A percentile compares a stretch with the other conserved stretches of the same genome.
phyloP scores from a whole-genome alignment of 2,329 filamentous ascomycete species.

The Epicoccum nigrum region DNA sequence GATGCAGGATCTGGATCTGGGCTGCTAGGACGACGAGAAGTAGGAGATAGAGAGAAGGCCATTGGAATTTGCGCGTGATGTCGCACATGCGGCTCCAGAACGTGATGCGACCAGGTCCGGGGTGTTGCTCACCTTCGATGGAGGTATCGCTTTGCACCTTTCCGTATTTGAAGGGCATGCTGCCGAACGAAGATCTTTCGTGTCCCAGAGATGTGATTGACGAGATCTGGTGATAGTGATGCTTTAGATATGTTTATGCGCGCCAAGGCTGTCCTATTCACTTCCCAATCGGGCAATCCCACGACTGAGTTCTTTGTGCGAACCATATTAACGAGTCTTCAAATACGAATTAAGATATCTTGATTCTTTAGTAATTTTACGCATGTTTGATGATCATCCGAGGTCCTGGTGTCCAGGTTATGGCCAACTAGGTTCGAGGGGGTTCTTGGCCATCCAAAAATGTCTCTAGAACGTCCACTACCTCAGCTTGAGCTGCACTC shows the following conservation, averaged over 20 bases:
- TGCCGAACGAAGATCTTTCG: neutral
- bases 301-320: constrained; percentile 6
- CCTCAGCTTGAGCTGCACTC: constrained; percentile 18
- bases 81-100: constrained; percentile 2
- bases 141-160: constrained; percentile 22
- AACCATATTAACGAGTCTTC: no score
- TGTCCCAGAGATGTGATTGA: neutral
- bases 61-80: constrained; percentile 10
- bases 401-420: neutral
- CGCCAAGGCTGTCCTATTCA: constrained; percentile 14
- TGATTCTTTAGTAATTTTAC: neutral
- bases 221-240: neutral
- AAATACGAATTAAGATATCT: no score
- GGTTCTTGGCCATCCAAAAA: constrained; percentile 16
- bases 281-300: constrained; percentile 14
- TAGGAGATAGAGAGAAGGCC: constrained; percentile 18
- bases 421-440: neutral
- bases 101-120: neutral
- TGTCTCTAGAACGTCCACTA: constrained; percentile 32
- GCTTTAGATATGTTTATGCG: no score
- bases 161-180: constrained; percentile 17
- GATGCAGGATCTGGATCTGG: constrained; percentile 22
- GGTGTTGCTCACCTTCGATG: constrained; percentile 3
- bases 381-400: neutral
- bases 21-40: constrained; percentile 18